A percentile compares a stretch with the other conserved stretches of the same genome.
Conservation (phyloP, 768 basidiomycete genomes). For the Tephrocybe rancida region DNA sequence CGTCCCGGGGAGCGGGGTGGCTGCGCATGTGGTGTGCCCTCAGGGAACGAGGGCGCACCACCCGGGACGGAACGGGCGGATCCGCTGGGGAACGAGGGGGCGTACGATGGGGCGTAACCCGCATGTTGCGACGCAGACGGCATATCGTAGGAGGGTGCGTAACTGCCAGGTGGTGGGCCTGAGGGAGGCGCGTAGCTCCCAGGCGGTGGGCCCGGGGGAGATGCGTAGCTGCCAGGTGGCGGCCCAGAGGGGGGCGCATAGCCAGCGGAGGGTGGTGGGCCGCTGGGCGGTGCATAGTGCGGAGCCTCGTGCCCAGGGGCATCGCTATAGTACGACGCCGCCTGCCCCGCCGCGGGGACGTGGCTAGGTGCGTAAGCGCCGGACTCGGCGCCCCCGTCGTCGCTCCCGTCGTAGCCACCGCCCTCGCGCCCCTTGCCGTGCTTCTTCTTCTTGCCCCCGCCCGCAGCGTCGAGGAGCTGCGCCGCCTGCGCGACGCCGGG, state of each 20-base stretch:
- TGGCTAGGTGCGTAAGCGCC: background rate
- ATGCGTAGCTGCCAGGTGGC: constrained; percentile 20
- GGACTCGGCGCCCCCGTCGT: background rate
- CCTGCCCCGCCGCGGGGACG: constrained; percentile 21
- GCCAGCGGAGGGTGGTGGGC: constrained; percentile 23
- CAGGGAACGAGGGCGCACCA: constrained; percentile 19
- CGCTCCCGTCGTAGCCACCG: constrained; percentile 8
- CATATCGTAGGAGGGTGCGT: constrained; percentile 16
- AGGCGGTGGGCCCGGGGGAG: constrained; percentile 32
- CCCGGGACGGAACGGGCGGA: constrained; percentile 28
- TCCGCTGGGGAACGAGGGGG: constrained; percentile 33
- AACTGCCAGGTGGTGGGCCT: constrained; percentile 15
- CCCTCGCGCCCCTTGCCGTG: constrained; percentile 19
- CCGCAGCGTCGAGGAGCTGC: constrained; percentile 33
- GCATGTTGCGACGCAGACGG: constrained; percentile 17
- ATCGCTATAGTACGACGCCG: constrained; percentile 30
- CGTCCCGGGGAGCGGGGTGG: too few species aligned
- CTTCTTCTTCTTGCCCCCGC: constrained; percentile 26
- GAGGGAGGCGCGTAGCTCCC: constrained; percentile 21
- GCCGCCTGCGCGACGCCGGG: constrained; percentile 51
- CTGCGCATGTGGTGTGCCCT: constrained; percentile 13
- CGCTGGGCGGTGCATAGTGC: constrained; percentile 27
- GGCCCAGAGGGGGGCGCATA: constrained; percentile 31
- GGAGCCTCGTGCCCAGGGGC: constrained; percentile 1
- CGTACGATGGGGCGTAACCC: constrained; percentile 34